These are phyloP conservation scores for Backusella westeae DNA, from an alignment of 192 early-diverging fungal species.

Conservation along the genomic window DNA sequence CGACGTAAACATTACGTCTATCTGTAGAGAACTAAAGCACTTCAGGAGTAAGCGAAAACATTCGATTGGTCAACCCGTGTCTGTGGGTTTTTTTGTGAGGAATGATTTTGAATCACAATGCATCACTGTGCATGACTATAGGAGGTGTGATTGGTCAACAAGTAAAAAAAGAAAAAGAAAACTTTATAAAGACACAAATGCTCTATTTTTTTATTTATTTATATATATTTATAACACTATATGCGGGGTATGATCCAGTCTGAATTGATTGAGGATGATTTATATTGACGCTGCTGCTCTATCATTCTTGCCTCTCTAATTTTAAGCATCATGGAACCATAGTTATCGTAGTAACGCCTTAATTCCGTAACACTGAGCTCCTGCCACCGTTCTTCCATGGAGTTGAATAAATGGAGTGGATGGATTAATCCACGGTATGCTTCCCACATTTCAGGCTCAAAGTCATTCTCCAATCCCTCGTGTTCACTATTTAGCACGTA, in stretches of 20 bases:
- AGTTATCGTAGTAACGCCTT: conserved; percentile 19
- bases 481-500: neutral
- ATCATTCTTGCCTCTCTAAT: conserved; percentile 14
- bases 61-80: neutral
- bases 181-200: neutral
- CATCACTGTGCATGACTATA: neutral
- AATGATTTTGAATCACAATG: neutral
- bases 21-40: neutral
- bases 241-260: conserved; percentile 21
- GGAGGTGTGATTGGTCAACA: neutral
- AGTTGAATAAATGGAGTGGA: conserved; percentile 19
- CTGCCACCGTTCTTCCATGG: neutral
- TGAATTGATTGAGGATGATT: neutral
- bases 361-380: conserved; percentile 18
- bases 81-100: neutral
- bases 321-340: conserved; percentile 30
- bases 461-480: neutral
- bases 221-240: neutral
- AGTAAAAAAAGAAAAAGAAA: neutral
- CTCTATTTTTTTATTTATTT: conserved; percentile 1
- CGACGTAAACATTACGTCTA: neutral
- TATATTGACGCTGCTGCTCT: conserved; percentile 13
- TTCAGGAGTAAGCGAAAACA: neutral
- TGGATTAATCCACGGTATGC: conserved; percentile 23
- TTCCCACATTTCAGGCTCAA: conserved; percentile 17